A percentile compares a stretch with the other conserved stretches of the same genome.
Evolutionary conservation across 139 green algal genomes (phyloP).

Genomic region (Chara braunii): DNA sequence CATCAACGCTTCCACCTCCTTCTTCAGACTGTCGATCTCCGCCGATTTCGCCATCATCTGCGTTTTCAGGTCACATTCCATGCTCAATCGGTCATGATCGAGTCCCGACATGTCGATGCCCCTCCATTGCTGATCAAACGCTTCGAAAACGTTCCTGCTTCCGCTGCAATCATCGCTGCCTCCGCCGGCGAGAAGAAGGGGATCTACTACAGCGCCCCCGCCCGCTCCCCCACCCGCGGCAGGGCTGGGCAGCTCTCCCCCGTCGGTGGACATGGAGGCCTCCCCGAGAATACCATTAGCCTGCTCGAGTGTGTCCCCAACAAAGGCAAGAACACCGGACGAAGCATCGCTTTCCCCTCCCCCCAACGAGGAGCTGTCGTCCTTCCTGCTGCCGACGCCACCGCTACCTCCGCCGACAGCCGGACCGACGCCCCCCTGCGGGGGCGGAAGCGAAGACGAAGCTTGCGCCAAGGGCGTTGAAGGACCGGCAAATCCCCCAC

Average conservation of each 20-base stretch:
- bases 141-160: background rate
- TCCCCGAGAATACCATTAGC: too few species aligned
- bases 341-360: too few species aligned
- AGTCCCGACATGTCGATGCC: background rate
- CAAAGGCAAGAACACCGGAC: too few species aligned
- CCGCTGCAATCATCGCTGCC: background rate
- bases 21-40: constrained; percentile 20
- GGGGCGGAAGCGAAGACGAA: too few species aligned
- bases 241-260: too few species aligned
- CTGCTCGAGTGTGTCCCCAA: too few species aligned
- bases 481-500: background rate
- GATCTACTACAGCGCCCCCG: background rate
- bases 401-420: too few species aligned
- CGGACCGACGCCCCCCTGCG: too few species aligned
- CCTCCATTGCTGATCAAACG: background rate
- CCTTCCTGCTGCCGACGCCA: too few species aligned
- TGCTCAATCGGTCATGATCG: background rate
- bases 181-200: background rate
- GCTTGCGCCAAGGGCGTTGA: background rate
- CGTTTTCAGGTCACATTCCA: background rate
- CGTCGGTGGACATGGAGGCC: too few species aligned
- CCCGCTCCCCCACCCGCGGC: background rate
- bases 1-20: constrained; percentile 13
- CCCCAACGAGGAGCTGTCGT: too few species aligned
- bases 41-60: background rate